Evolutionary conservation across 352 stramenopile species (phyloP), one percentile per base, ranked within the genome.

Genomic region (Phytophthora cactorum): DNA sequence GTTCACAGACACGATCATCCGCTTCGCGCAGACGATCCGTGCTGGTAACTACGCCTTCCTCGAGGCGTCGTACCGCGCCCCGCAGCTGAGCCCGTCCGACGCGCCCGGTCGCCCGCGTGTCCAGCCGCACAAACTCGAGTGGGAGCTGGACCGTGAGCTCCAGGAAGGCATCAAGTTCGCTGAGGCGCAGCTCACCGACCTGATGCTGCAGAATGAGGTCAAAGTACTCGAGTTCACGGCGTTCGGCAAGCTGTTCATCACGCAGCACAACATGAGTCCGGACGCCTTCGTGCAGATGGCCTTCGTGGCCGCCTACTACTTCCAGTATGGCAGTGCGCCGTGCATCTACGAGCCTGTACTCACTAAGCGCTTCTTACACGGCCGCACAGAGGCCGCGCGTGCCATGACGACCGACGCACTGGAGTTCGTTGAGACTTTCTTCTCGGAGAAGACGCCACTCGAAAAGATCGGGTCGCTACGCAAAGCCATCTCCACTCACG

Each of bases 271-370:
- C 69, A 94, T 97, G 77, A 97, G 84, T 58, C 97, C 97, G 0
- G 97, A 99, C 64, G 96, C 93, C 25, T 98, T 98, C 70, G 95
- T 99, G 51, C 97, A 99, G 76, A 96, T 98, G 82, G 91, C 85
- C 17, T 98, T 99, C 55, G 80, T 98, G 32, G 81, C 96, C 8
- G 96, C 93, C 32, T 98, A 99, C 74, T 99, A 96, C 72, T 87
- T 91, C 63, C 86, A 93, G 43, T 98, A 98, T 72, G 96, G 96
- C 50, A 74, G 67, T 12, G 78, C 90, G 10, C 83, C 86, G 2
- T 98, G 95, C 64, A 86, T 94, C 36, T 98, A 99, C 69, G 97
- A 99, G 70, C 95, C 96, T 4, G 97, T 98, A 27, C 76, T 99
- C 46, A 99, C 94, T 8, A 99, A 99, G 78, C 72, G 74, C 12